Percentiles rank a stretch among this genome's conserved stretches.
These are phyloP conservation scores for Tuber indicum DNA, from an alignment of 495 filamentous ascomycete genomes.

Conservation along the genomic window DNA sequence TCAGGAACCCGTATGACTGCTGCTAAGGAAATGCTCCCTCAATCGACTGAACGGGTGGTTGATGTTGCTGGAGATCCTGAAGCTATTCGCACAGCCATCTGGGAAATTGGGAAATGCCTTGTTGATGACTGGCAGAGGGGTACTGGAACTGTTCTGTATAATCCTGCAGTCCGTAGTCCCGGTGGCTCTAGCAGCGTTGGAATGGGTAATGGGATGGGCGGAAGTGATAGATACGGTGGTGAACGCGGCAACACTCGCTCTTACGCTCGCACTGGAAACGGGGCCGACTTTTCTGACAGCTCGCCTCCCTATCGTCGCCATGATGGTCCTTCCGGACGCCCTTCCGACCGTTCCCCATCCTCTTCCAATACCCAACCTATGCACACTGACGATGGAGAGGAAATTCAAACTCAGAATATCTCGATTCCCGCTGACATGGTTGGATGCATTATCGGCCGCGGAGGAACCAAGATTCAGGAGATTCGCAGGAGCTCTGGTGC, in stretches of 20 bases:
- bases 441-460: slow-evolving; percentile 95
- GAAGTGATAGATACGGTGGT: slow-evolving; percentile 45
- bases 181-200: slow-evolving; percentile 48
- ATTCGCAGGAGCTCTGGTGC: slow-evolving; percentile 94
- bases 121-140: slow-evolving; percentile 97
- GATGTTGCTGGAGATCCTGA: slow-evolving; percentile 90
- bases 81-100: slow-evolving; percentile 87
- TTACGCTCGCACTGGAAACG: slow-evolving; percentile 89
- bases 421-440: slow-evolving; percentile 99
- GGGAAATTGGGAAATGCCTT: slow-evolving; percentile 98
- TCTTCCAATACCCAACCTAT: slow-evolving; percentile 69
- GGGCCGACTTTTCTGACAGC: slow-evolving; percentile 91
- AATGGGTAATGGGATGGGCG: slow-evolving; percentile 36
- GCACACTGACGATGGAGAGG: slow-evolving; percentile 90
- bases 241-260: slow-evolving; percentile 52
- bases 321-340: slow-evolving; percentile 45
- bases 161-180: slow-evolving; percentile 81
- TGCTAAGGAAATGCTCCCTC: slow-evolving; percentile 98
- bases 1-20: slow-evolving; percentile 98
- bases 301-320: slow-evolving; percentile 29
- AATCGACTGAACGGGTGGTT: slow-evolving; percentile 97
- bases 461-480: slow-evolving; percentile 92
- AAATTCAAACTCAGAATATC: slow-evolving; percentile 98
- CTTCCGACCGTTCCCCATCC: slow-evolving; percentile 70
- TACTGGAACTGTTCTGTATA: slow-evolving; percentile 92